Evolutionary conservation across 805 yeast genomes (phyloP), one percentile per base, ranked within the genome.

Genomic region (Lipomyces spencermartinsiae): DNA sequence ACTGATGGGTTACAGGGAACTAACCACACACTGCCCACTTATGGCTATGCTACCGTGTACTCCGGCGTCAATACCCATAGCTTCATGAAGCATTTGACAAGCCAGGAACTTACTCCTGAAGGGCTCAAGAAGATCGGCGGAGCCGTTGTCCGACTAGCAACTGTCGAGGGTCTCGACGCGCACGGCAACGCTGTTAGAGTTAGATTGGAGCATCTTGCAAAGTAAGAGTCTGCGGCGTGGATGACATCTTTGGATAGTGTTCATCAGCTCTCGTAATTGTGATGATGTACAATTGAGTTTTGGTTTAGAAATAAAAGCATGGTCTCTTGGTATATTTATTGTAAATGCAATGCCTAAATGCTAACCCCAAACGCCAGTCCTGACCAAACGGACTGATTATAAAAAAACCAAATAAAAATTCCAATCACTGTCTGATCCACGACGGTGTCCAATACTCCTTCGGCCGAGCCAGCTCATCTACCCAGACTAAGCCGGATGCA

Each of bases 31-130:
- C 85, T 95, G 75, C 99, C 99, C 67, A 95, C 99, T 0, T 95
- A 95, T 77, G 99, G 99, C 61, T 95, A 94, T 77, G 98, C 99
- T 57, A 89, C 93, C 82, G 96, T 92, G 86, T 95, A 95, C 82
- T 89, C 96, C 73, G 99, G 99, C 70, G 98, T 93, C 65, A 95
- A 95, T 82, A 95, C 98, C 31, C 89, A 93, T 61, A 93, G 98
- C 0, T 95, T 92, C 87, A 96, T 91, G 80, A 95, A 95, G 80
- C 93, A 91, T 81, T 90, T 95, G 76, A 95, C 99, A 10, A 86
- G 97, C 35, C 99, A 95, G 82, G 92, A 89, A 76, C 92, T 95
- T 46, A 89, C 93, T 0, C 87, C 90, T 65, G 85, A 89, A 78
- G 99, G 99, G 29, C 84, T 95, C 74, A 82, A 86, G 77, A 88